Evolutionary conservation across 2,329 filamentous ascomycete species (phyloP), one percentile per base, ranked within the genome.

Genomic region (Ramularia collo-cygni): DNA sequence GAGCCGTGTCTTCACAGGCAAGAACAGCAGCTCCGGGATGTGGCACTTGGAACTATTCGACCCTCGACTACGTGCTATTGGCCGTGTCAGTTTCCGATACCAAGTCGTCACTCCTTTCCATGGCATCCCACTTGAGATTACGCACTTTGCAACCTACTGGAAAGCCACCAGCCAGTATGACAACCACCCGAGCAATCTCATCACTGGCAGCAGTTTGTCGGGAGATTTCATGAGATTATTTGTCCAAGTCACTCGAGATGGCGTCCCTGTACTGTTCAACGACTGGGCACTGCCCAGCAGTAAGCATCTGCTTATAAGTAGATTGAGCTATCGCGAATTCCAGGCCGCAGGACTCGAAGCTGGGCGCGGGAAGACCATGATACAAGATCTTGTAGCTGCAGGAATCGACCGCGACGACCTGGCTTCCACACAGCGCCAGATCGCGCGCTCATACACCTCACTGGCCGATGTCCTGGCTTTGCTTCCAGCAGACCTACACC

Each of bases 61-160:
- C 59, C 89, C 90, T 4, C 79, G 92, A 15, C 73, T 96, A 35
- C 79, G 90, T 32, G 85, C 88, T 7, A 95, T 98, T 56, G 92
- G 92, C 4, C 85, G 94, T 56, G 86, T 96, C 51, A 87, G 80
- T 48, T 98, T 98, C 69, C 85, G 85, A 50, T 94, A 87, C 40
- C 89, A 96, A 60, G 87, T 96, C 17, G 93, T 98, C 61, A 95
- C 95, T 58, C 92, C 92, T 0, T 98, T 96, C 67, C 79, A 81
- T 47, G 90, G 92, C 6, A 83, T 88, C 45, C 88, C 92, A 3
- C 71, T 98, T 15, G 92, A 98, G 63, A 95, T 98, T 45, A 94
- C 92, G 1, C 89, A 96, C 58, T 98, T 96, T 55, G 92, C 94
- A 48, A 96, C 92, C 0, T 98, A 98, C 64, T 98, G 92, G 92